Base-by-base conservation (phyloP, 2,329 filamentous ascomycete species). In the Epichloe hybrida region DNA sequence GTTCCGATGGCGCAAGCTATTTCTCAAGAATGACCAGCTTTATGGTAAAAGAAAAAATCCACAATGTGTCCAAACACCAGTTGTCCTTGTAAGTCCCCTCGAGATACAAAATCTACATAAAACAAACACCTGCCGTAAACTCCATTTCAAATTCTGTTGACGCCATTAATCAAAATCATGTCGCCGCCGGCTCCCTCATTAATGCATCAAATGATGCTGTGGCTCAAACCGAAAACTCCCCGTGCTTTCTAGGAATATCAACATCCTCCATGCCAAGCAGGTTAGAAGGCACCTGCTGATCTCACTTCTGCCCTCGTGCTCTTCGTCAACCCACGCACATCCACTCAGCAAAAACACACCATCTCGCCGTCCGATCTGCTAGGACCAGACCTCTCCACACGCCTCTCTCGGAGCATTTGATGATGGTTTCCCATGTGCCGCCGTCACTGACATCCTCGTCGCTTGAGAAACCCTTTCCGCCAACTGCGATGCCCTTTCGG, bases 311-410 rank as follows among this genome's bases (percentile, higher is more conserved):
- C 38, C 41, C 5, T 23, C 34, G 4, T 40, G 38, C 50, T 31
- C 23, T 27, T 45, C 57, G 53, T 55, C 36, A 69, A 46, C 66
- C 66, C 48, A 70, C 66, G 61, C 83, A 86, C 54, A 79, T 72
- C 88, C 88, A 94, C 71, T 94, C 87, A 0, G 86, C 86, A 73
- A 93, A 93, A n/a, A 94, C 88, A 62, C 88, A 93, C 88, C 88
- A 94, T 58, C 87, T 75, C 43, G 87, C 87, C 53, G 84, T 90
- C 50, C 88, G 77, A 69, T 94, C 88, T 6, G 88, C 88, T 51
- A 93, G 72, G 42, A 94, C 88, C 54, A 94, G 68, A 1, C 86
- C 87, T 56, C 88, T 76, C 87, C 88, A 94, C 15, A 82, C 77
- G 2, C 88, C 88, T 54, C 79, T 77, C 69, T 94, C 88, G 1